These are phyloP conservation scores for Salvia hispanica DNA, from an alignment of 257 asterid species.

Conservation along the genomic window DNA sequence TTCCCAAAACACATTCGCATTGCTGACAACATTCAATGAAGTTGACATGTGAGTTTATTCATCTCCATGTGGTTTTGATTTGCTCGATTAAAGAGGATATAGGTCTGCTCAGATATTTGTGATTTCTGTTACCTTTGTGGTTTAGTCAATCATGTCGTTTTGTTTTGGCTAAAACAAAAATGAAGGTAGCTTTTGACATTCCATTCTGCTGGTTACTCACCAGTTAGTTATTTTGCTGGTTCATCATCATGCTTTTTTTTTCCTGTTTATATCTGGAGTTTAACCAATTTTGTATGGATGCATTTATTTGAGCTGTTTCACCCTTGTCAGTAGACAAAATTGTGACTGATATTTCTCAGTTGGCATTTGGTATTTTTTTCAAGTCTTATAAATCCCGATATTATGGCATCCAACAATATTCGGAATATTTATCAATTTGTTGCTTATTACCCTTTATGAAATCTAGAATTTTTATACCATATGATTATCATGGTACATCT, in stretches of 20 bases:
- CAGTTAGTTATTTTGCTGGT: conserved; percentile 10
- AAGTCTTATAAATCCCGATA: too few species aligned
- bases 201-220: neutral
- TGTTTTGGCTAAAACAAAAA: neutral
- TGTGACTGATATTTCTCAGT: too few species aligned
- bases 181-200: neutral
- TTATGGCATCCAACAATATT: neutral
- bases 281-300: neutral
- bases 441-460: conserved; percentile 19
- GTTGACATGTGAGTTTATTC: conserved; percentile 82
- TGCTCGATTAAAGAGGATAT: conserved; percentile 11
- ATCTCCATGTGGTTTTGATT: conserved; percentile 13
- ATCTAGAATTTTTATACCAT: neutral
- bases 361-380: too few species aligned
- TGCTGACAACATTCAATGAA: conserved; percentile 96
- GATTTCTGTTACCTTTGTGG: conserved; percentile 8
- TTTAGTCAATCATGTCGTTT: conserved; percentile 16
- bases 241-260: neutral
- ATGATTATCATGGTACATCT: conserved; percentile 4
- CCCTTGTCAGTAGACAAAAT: neutral
- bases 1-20: conserved; percentile 95
- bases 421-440: conserved; percentile 4
- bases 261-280: conserved; percentile 12
- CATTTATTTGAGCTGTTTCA: neutral
- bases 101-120: conserved; percentile 11